These are phyloP conservation scores for Euryodendron excelsum DNA, from an alignment of 148 eudicot species.

Conservation along the genomic window DNA sequence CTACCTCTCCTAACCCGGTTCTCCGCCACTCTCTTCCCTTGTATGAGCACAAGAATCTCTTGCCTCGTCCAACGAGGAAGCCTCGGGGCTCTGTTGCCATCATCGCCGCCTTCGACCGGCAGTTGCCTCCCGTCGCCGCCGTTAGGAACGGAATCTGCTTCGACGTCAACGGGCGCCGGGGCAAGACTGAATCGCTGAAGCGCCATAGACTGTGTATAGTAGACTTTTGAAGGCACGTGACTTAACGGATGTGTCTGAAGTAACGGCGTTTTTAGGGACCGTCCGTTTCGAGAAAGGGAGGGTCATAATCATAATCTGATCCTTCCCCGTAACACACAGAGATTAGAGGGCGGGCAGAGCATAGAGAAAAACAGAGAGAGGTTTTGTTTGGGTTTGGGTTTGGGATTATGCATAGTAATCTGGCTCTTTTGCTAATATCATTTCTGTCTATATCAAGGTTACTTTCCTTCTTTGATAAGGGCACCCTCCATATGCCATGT, in stretches of 20 bases:
- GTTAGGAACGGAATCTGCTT: constrained; percentile 5
- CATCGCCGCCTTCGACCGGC: constrained; percentile 22
- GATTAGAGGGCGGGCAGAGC: not conserved
- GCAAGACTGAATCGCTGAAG: constrained; percentile 27
- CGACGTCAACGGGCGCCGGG: constrained; percentile 19
- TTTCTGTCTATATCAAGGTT: too few species aligned
- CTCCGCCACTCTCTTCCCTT: constrained; percentile 82
- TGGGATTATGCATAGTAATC: too few species aligned
- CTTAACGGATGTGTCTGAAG: constrained; percentile 16
- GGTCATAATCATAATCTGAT: not conserved
- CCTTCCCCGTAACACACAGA: not conserved
- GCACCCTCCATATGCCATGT: too few species aligned
- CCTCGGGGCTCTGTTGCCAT: constrained; percentile 42
- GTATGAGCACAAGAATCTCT: constrained; percentile 77
- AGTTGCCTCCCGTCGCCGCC: constrained; percentile 11
- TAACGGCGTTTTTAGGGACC: constrained; percentile 29
- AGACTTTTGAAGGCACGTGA: constrained; percentile 29
- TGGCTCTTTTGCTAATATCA: too few species aligned
- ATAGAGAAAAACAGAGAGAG: not conserved
- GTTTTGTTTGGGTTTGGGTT: not conserved
- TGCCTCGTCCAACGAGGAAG: constrained; percentile 90
- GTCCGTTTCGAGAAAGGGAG: not conserved
- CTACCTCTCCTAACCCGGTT: constrained; percentile 64
- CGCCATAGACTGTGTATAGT: constrained; percentile 17
- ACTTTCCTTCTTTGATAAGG: not conserved